Conservation (phyloP, 768 basidiomycete species). For the Russula sp. region DNA sequence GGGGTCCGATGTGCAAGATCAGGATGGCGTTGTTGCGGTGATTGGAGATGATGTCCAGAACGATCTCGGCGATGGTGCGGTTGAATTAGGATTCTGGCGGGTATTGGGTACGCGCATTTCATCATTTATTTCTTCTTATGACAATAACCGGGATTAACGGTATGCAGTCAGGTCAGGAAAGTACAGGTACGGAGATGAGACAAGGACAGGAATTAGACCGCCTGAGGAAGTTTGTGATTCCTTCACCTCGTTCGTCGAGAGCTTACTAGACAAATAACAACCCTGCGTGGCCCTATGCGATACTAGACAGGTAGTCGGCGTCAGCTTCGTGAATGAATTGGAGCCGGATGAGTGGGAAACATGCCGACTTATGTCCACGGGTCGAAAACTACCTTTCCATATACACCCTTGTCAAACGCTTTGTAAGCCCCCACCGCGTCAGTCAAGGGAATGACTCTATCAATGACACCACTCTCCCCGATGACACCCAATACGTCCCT, state of each 20-base stretch:
- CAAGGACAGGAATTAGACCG: conserved; percentile 29
- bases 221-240: conserved; percentile 49
- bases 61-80: conserved; percentile 57
- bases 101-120: conserved; percentile 44
- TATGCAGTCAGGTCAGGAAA: conserved; percentile 58
- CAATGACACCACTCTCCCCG: conserved; percentile 58
- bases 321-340: conserved; percentile 7
- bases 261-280: conserved; percentile 27
- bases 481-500: conserved; percentile 73
- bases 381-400: conserved; percentile 74
- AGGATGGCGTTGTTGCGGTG: conserved; percentile 37
- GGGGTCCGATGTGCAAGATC: conserved; percentile 21
- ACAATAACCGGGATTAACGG: conserved; percentile 11
- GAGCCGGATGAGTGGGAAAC: background rate
- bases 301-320: conserved; percentile 1
- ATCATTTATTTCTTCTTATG: background rate
- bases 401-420: conserved; percentile 61
- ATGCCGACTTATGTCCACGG: conserved; percentile 41
- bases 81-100: conserved; percentile 53
- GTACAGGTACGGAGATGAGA: conserved; percentile 55
- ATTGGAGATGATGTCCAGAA: conserved; percentile 62
- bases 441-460: conserved; percentile 54
- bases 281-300: background rate
- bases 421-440: conserved; percentile 53
- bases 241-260: conserved; percentile 50